A percentile compares a stretch with the other conserved stretches of the same genome.
Evolutionary conservation across 768 basidiomycete species (phyloP).

Genomic region (Suillus weaverae): DNA sequence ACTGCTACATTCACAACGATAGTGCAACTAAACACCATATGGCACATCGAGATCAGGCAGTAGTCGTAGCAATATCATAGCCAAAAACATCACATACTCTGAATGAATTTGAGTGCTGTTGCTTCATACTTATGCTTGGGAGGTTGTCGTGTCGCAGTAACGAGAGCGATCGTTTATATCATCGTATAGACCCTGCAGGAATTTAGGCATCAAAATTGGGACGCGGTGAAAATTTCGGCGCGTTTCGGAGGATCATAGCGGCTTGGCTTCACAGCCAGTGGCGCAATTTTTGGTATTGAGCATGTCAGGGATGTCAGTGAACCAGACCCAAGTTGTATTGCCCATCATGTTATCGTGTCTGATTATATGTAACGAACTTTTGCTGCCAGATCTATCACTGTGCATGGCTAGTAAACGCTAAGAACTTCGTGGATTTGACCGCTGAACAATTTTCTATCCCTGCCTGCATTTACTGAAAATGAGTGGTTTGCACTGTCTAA

Average conservation of each 20-base stretch:
- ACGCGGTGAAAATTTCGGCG: no score
- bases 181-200: no score
- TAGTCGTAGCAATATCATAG: not conserved
- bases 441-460: no score
- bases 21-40: not conserved
- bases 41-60: not conserved
- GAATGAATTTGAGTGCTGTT: not conserved
- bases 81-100: not conserved
- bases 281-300: not conserved
- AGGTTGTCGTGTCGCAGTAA: not conserved
- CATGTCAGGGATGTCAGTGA: not conserved
- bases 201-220: no score
- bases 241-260: no score
- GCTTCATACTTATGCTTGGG: no score
- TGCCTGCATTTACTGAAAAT: no score
- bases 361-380: conserved; percentile 10
- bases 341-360: conserved; percentile 3
- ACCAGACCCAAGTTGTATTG: not conserved
- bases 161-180: no score
- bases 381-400: not conserved
- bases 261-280: no score
- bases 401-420: no score
- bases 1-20: not conserved
- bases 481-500: no score
- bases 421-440: no score